Evolutionary conservation across 192 early-diverging fungal genomes (phyloP).

Genomic region (Kickxella alabastrina): DNA sequence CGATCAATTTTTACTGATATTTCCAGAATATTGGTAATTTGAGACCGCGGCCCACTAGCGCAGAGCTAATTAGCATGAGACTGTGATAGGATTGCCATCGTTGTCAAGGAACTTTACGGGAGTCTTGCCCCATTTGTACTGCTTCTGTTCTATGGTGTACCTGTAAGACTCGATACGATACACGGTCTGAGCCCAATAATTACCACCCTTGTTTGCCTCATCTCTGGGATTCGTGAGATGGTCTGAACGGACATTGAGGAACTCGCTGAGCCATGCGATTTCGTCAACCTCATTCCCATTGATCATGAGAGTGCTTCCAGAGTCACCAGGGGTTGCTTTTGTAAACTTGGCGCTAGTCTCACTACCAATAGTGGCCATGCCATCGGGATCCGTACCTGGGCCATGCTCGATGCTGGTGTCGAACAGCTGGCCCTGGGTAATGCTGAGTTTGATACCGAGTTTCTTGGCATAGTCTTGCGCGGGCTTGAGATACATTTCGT

Average conservation of each 20-base stretch:
- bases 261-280: slow-evolving; percentile 42
- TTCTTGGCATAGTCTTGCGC: slow-evolving; percentile 11
- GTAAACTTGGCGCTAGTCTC: slow-evolving; percentile 23
- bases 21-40: no score
- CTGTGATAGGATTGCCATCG: slow-evolving; percentile 27
- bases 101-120: slow-evolving; percentile 50
- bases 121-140: slow-evolving; percentile 24
- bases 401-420: slow-evolving; percentile 52
- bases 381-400: slow-evolving; percentile 34
- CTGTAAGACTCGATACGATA: slow-evolving; percentile 52
- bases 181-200: slow-evolving; percentile 43
- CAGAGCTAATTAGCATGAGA: no score
- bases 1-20: no score
- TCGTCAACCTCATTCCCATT: slow-evolving; percentile 39
- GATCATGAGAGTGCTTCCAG: slow-evolving; percentile 33
- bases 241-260: slow-evolving; percentile 36
- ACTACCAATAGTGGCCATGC: slow-evolving; percentile 20
- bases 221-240: slow-evolving; percentile 44
- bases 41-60: no score
- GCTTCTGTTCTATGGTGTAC: slow-evolving; percentile 17
- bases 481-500: slow-evolving; percentile 26
- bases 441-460: slow-evolving; percentile 22
- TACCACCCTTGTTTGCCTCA: slow-evolving; percentile 19
- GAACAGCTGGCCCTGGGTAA: slow-evolving; percentile 49
- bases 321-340: slow-evolving; percentile 4